These are phyloP conservation scores for Oryza rufipogon DNA, from an alignment of 176 grass and related monocot species.

Conservation along the genomic window DNA sequence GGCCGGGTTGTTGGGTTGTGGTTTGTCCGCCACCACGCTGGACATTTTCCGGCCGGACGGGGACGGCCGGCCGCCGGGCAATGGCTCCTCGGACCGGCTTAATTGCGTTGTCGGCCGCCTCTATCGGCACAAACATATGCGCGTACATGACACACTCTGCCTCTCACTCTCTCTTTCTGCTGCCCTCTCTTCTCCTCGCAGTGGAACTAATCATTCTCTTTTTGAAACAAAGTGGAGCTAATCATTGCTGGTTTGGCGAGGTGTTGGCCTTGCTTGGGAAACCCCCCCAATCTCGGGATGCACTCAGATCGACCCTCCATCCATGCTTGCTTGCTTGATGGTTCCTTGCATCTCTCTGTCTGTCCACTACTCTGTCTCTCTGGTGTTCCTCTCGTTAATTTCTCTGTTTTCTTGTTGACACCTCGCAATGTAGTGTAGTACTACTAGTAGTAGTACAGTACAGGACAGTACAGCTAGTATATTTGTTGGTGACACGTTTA, in stretches of 20 bases:
- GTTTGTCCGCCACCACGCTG: not conserved
- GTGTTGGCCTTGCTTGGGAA: conserved; percentile 3
- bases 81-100: not conserved
- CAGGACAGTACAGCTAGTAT: too few species aligned
- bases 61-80: not conserved
- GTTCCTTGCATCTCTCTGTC: not conserved
- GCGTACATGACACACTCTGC: not conserved
- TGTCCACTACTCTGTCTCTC: not conserved
- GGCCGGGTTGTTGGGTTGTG: not conserved
- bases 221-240: conserved; percentile 10
- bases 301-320: not conserved
- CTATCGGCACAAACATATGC: conserved; percentile 20
- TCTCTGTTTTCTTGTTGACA: not conserved
- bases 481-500: too few species aligned
- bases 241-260: conserved; percentile 40
- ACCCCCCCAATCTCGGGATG: not conserved
- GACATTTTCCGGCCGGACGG: conserved; percentile 31
- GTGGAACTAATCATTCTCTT: conserved; percentile 33
- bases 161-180: not conserved
- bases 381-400: not conserved
- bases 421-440: not conserved
- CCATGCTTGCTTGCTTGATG: not conserved
- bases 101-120: conserved; percentile 51
- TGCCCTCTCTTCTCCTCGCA: not conserved
- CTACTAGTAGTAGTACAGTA: too few species aligned